Percentiles rank a stretch among this genome's conserved stretches.
Conservation (phyloP, 352 stramenopile genomes). For the Pythium scleroteichum region DNA sequence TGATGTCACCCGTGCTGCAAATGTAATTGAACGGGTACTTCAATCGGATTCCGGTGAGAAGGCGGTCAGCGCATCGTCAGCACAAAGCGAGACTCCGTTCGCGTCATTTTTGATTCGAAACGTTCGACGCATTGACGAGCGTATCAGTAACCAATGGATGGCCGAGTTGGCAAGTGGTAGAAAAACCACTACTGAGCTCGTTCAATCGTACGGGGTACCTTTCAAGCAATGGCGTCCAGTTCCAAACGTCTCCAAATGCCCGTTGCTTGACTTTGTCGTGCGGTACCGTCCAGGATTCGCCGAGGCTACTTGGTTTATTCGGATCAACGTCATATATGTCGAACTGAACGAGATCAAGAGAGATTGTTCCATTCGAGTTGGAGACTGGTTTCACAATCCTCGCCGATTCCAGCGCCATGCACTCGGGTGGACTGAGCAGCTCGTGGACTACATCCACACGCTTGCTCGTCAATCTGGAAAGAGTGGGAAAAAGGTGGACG, state of each 20-base stretch:
- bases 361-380: constrained; percentile 51
- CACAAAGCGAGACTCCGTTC: constrained; percentile 52
- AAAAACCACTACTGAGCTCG: constrained; percentile 64
- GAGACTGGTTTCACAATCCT: constrained; percentile 84
- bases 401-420: constrained; percentile 65
- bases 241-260: constrained; percentile 75
- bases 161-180: constrained; percentile 63
- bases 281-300: constrained; percentile 66
- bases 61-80: neutral
- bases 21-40: constrained; percentile 48
- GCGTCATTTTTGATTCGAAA: constrained; percentile 82
- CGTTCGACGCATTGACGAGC: constrained; percentile 76
- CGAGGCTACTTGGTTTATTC: constrained; percentile 83
- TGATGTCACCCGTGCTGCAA: constrained; percentile 47
- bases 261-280: constrained; percentile 76
- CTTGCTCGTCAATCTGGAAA: constrained; percentile 54
- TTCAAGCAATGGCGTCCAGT: constrained; percentile 86
- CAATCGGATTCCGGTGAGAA: constrained; percentile 9
- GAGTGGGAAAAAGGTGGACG: constrained; percentile 21
- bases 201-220: constrained; percentile 74
- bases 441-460: constrained; percentile 74
- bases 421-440: constrained; percentile 79
- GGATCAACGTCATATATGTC: constrained; percentile 85
- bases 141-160: constrained; percentile 84
- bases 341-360: constrained; percentile 86